Percentiles rank a stretch among this genome's conserved stretches.
Conservation (phyloP, 2,329 filamentous ascomycete genomes). For the Aciculosporium take region DNA sequence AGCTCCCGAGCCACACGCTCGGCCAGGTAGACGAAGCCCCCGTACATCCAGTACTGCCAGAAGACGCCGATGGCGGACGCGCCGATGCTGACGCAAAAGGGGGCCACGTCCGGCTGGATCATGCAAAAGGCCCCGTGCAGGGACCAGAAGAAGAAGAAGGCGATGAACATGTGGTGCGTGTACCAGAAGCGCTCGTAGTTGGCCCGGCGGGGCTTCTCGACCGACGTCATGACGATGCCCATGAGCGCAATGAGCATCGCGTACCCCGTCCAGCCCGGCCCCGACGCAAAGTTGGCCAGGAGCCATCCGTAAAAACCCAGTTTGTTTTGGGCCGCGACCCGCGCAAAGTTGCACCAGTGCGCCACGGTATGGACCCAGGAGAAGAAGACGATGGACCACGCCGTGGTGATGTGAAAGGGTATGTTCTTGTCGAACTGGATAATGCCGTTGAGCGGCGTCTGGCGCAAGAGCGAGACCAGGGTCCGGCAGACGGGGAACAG, state of each 20-base stretch:
- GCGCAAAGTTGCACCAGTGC: slow-evolving; percentile 77
- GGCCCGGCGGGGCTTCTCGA: slow-evolving; percentile 62
- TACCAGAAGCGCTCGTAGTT: slow-evolving; percentile 90
- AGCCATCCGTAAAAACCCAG: slow-evolving; percentile 68
- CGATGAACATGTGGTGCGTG: slow-evolving; percentile 72
- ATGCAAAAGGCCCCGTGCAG: slow-evolving; percentile 81
- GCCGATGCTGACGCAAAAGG: slow-evolving; percentile 59
- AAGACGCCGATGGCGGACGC: slow-evolving; percentile 59
- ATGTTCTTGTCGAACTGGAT: slow-evolving; percentile 86
- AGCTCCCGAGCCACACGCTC: slow-evolving; percentile 68
- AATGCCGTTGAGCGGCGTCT: slow-evolving; percentile 72
- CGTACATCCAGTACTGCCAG: slow-evolving; percentile 83
- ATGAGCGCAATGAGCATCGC: slow-evolving; percentile 68
- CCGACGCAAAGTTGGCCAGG: slow-evolving; percentile 61
- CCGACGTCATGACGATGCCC: slow-evolving; percentile 63
- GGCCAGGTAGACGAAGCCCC: slow-evolving; percentile 65
- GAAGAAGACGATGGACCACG: slow-evolving; percentile 81
- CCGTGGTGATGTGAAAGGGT: slow-evolving; percentile 72
- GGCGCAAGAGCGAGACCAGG: slow-evolving; percentile 64
- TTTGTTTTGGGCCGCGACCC: slow-evolving; percentile 59
- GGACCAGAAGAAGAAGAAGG: slow-evolving; percentile 88
- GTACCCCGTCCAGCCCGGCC: slow-evolving; percentile 76
- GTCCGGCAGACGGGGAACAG: slow-evolving; percentile 74
- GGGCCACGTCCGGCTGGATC: slow-evolving; percentile 72
- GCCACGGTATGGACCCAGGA: slow-evolving; percentile 76